A percentile compares a stretch with the other conserved stretches of the same genome.
phyloP scores from a whole-genome alignment of 768 basidiomycete genomes.

The Termitomyces sp. region DNA sequence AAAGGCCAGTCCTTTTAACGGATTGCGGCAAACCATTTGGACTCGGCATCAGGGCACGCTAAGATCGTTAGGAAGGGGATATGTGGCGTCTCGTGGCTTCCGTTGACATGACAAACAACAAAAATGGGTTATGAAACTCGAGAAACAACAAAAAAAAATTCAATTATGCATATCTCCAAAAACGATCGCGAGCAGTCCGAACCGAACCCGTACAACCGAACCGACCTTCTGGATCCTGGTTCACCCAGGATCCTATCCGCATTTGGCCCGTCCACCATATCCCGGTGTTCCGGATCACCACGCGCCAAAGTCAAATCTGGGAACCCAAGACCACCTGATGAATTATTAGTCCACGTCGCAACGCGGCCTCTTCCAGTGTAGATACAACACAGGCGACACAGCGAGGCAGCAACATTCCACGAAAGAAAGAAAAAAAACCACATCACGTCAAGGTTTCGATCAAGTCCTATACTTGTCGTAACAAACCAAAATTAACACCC shows the following conservation, averaged over 20 bases:
- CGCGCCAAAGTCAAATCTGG: constrained; percentile 6
- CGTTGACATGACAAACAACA: constrained; percentile 31
- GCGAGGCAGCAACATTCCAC: background rate
- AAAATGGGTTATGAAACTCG: constrained; percentile 3
- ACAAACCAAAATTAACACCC: background rate
- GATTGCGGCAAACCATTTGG: constrained; percentile 11
- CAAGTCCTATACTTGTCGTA: constrained; percentile 1
- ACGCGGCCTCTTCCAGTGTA: background rate
- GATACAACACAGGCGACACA: too few relatives aligned
- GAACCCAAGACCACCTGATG: constrained; percentile 3
- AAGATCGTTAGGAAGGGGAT: constrained; percentile 19
- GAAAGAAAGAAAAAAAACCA: background rate
- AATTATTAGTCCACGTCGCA: background rate
- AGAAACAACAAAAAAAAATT: background rate
- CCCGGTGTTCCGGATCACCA: constrained; percentile 22
- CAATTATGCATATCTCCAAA: constrained; percentile 13
- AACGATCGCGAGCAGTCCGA: constrained; percentile 13
- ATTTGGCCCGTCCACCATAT: background rate
- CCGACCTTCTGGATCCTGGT: background rate
- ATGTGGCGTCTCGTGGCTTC: constrained; percentile 32
- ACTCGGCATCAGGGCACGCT: constrained; percentile 22
- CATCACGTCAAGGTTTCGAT: constrained; percentile 8
- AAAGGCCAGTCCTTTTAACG: constrained; percentile 29
- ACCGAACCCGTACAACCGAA: constrained; percentile 11
- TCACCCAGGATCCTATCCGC: background rate